Evolutionary conservation across 2,329 filamentous ascomycete genomes (phyloP).

Genomic region (Plenodomus tracheiphilus): DNA sequence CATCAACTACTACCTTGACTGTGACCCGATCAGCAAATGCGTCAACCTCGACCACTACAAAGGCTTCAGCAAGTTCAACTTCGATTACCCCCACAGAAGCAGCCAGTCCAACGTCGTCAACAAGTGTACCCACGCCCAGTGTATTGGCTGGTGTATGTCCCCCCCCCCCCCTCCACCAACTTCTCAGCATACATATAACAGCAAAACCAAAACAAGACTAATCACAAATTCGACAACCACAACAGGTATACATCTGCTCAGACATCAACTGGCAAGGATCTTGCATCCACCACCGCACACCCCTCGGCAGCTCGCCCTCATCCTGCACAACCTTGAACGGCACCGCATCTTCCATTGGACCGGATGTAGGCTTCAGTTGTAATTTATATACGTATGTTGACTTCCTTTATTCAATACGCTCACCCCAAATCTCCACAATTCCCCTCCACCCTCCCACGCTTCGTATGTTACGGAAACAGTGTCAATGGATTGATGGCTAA

Average conservation of each 20-base stretch:
- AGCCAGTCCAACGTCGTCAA: neutral
- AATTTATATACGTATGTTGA: conserved; percentile 31
- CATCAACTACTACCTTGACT: neutral
- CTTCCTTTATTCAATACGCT: too few species aligned
- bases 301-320: conserved; percentile 12
- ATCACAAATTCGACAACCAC: neutral
- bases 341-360: conserved; percentile 21
- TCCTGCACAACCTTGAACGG: conserved; percentile 24
- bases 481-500: too few species aligned
- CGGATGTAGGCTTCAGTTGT: conserved; percentile 28
- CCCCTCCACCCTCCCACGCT: too few species aligned
- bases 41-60: too few species aligned
- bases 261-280: conserved; percentile 25
- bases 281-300: conserved; percentile 16
- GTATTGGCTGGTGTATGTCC: neutral
- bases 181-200: neutral
- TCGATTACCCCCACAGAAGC: too few species aligned
- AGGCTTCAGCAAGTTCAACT: too few species aligned
- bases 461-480: too few species aligned
- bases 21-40: too few species aligned
- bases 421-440: too few species aligned
- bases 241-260: conserved; percentile 32
- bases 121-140: neutral
- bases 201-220: neutral
- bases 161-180: neutral